Evolutionary conservation across 2,329 filamentous ascomycete genomes (phyloP), one percentile per base, ranked within the genome.

Genomic region (Lecanosticta acicola): DNA sequence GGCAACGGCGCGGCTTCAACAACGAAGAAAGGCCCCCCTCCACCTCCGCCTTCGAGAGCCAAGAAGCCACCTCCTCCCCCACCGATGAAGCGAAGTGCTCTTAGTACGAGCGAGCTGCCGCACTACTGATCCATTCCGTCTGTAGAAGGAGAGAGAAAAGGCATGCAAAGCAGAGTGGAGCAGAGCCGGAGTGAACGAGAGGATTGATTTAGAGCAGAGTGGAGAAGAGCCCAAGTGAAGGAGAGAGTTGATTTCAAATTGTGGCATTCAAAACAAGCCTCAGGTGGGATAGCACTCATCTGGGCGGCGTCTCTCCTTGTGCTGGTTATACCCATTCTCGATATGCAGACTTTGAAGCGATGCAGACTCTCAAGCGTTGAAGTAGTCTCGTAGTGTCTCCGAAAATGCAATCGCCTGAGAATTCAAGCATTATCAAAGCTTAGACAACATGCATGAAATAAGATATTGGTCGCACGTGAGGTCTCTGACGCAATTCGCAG

Each of bases 41-140:
- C 81, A 18, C 79, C 79, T 19, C 77, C 78, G 7, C 62, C 62
- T 35, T 57, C 75, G 17, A 69, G 80, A 59, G 68, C 77, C 29
- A 85, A 83, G 72, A 84, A 84, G 65, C 79, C 80, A 14, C 49
- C 56, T 10, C 76, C 78, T 17, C 79, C 81, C 49, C 81, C 79
- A 17, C 81, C 81, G 17, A 75, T 80, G 68, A 84, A 84, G 71
- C 69, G 79, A 54, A 74, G 69, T 63, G 70, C 69, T 50, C 61
- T 74, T 58, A 74, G 70, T 53, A 64, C 60, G 34, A 61, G 60
- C 33, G 61, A 67, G 45, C 53, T 66, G 14, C 61, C 64, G 21
- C 48, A 53, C n/a, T 60, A 59, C 45, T 59, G 50, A 53, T 21
- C 37, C 21, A 16, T 34, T n/a, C n/a, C n/a, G n/a, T n/a, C n/a